Evolutionary conservation across 306 rosid species (phyloP), one percentile per base, ranked within the genome.

Genomic region (Dryas alaskensis): DNA sequence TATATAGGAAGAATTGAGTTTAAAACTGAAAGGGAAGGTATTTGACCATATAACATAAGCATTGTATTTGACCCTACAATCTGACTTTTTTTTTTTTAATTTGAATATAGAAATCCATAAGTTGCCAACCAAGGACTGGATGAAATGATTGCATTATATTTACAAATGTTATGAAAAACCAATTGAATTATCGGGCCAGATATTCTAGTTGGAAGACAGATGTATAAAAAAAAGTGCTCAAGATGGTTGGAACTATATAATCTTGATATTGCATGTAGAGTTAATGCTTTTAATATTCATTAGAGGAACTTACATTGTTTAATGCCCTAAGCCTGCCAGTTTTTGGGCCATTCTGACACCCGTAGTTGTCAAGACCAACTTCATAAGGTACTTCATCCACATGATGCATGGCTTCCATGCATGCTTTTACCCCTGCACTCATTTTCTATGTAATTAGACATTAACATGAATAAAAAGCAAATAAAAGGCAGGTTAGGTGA

Each of bases 301-400:
- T 46, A 54, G 71, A 63, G 78, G 39, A 44, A 72, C 80, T 84
- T 86, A 95, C 99, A 22, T 83, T 85, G 81, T 74, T 48, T 75
- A 78, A 31, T 53, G 87, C 88, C 79, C 85, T 64, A 53, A 87
- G 86, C 85, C 99, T 86, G 83, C 98, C 98, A 81, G 87, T 72
- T 79, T 82, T 92, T 10, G 99, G 93, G 82, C 97, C 96, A 83
- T 87, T 84, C 22, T 70, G 68, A 75, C 98, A 79, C 54, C 99
- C 98, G 14, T 92, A 79, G 84, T 92, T 92, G 79, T 95, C 99
- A 46, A 90, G 89, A 74, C 70, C 37, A 73, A 95, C 78, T 85
- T 95, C 98, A 75, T 81, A 95, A 17, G 86, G 87, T 63, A 87
- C 96, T 79, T 95, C 98, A 4, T 86, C 86, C 74, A 92, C 86